Percentiles rank a stretch among this genome's conserved stretches.
These are phyloP conservation scores for Papilionanthe hybrid DNA, from an alignment of 116 monocot species.

Conservation along the genomic window DNA sequence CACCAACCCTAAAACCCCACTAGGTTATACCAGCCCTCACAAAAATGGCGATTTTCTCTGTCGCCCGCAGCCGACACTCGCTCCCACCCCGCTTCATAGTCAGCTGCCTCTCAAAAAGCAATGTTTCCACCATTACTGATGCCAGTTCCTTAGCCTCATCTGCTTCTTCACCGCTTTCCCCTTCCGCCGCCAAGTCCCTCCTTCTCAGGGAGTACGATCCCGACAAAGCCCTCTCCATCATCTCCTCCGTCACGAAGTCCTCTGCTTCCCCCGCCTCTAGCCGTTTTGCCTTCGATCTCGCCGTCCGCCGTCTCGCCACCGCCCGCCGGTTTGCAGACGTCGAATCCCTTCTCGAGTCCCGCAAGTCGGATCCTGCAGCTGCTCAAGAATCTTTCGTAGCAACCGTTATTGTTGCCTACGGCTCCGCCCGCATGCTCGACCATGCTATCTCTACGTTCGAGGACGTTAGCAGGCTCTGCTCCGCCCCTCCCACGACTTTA, in stretches of 20 bases:
- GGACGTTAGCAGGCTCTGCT: conserved; percentile 13
- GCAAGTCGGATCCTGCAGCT: conserved; percentile 1
- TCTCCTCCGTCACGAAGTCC: conserved; percentile 10
- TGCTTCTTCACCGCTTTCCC: neutral
- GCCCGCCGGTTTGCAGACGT: conserved; percentile 32
- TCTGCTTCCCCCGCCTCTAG: conserved; percentile 8
- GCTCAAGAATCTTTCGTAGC: conserved; percentile 16
- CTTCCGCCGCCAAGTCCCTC: conserved; percentile 1
- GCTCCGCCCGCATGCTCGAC: conserved; percentile 30
- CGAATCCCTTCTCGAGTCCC: conserved; percentile 25
- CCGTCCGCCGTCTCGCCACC: conserved; percentile 42
- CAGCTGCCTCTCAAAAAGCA: no score
- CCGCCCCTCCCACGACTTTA: conserved; percentile 18
- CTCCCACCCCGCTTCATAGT: neutral
- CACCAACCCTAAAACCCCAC: neutral
- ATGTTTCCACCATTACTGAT: neutral
- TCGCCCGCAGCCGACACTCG: neutral
- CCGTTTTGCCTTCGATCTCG: conserved; percentile 27
- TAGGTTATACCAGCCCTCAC: neutral
- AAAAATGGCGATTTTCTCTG: neutral
- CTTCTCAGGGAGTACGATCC: neutral
- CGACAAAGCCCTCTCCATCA: conserved; percentile 9
- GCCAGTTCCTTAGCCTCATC: neutral
- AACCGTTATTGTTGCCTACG: conserved; percentile 27
- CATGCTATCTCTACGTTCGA: conserved; percentile 27